Conservation (phyloP, 2,329 filamentous ascomycete species). For the Epichloe glyceriae region DNA sequence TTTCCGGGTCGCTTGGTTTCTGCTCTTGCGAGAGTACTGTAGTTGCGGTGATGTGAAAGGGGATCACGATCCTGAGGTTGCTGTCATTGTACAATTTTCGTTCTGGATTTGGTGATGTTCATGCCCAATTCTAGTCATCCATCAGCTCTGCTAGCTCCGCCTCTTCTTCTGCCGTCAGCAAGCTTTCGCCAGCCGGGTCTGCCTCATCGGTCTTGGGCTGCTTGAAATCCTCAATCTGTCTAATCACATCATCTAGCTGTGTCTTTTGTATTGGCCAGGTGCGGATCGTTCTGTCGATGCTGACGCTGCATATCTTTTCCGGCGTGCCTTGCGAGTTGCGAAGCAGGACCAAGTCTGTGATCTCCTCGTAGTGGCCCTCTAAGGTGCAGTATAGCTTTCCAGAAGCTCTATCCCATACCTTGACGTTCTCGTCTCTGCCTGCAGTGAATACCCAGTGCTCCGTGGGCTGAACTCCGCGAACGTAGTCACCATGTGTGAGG, state of each 20-base stretch:
- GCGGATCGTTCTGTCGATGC: constrained; percentile 81
- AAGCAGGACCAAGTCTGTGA: constrained; percentile 65
- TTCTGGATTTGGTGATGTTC: background rate
- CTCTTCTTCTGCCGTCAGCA: constrained; percentile 82
- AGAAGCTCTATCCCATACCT: constrained; percentile 69
- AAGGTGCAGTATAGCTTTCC: constrained; percentile 63
- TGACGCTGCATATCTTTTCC: constrained; percentile 59
- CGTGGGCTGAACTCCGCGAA: constrained; percentile 65
- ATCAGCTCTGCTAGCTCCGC: constrained; percentile 84
- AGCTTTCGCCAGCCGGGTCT: constrained; percentile 28
- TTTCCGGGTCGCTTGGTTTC: background rate
- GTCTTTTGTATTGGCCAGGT: constrained; percentile 63
- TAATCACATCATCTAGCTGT: constrained; percentile 35
- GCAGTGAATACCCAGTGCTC: constrained; percentile 75
- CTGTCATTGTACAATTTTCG: too few relatives aligned
- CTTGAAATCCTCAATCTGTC: constrained; percentile 30
- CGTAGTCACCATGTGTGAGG: constrained; percentile 77
- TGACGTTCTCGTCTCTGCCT: constrained; percentile 81
- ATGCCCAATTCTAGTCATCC: constrained; percentile 40
- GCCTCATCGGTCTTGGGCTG: constrained; percentile 34
- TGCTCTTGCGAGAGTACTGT: background rate
- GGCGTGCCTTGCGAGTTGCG: constrained; percentile 21
- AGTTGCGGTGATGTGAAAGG: background rate
- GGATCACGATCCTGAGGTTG: background rate
- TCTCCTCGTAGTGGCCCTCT: constrained; percentile 82